phyloP scores from a whole-genome alignment of 345 rosid genomes.

The Durio zibethinus region DNA sequence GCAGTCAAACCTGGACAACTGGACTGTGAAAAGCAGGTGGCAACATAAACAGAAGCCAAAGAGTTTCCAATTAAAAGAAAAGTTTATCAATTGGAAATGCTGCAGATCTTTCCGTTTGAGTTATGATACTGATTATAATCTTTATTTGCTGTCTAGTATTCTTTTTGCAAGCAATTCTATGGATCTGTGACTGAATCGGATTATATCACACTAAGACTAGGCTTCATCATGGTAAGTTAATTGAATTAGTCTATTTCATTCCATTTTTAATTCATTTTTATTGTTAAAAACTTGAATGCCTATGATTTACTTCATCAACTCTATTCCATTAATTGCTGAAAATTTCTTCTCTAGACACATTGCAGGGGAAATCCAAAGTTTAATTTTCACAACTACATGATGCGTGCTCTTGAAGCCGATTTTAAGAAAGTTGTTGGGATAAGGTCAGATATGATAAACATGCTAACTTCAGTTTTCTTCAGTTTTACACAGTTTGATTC shows the following conservation, averaged over 20 bases:
- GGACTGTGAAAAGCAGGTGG: no score
- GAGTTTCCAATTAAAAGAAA: no score
- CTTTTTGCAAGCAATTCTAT: conserved; percentile 84
- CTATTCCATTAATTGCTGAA: neutral
- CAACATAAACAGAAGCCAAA: no score
- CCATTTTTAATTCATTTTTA: neutral
- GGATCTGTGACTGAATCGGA: conserved; percentile 74
- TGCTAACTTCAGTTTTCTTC: neutral
- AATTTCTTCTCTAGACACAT: conserved; percentile 49
- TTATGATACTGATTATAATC: no score
- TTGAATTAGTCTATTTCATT: neutral
- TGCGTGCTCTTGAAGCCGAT: conserved; percentile 90
- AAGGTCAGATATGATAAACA: conserved; percentile 39
- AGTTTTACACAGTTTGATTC: neutral
- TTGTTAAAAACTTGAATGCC: neutral
- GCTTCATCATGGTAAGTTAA: conserved; percentile 68
- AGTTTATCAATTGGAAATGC: no score
- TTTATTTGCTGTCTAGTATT: conserved; percentile 46
- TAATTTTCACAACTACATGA: conserved; percentile 77
- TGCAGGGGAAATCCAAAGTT: conserved; percentile 71
- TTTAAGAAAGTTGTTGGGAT: conserved; percentile 93
- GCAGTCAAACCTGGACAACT: no score
- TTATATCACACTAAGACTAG: conserved; percentile 69
- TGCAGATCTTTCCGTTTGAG: no score
- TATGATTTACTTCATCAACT: neutral